Evolutionary conservation across 2,329 filamentous ascomycete species (phyloP).

Genomic region (Fusarium foetens): DNA sequence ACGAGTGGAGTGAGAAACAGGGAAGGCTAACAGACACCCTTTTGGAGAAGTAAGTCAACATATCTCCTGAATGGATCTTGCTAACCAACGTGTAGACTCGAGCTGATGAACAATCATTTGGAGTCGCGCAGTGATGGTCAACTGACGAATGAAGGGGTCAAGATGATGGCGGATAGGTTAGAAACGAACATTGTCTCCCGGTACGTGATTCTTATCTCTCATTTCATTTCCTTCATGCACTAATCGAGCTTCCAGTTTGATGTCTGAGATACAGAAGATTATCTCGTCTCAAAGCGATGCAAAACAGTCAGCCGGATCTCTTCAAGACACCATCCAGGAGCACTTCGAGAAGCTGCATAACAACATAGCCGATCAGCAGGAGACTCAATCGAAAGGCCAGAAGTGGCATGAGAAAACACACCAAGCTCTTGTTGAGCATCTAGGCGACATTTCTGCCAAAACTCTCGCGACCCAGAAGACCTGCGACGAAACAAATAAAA

Average conservation of each 20-base stretch:
- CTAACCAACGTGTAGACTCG: constrained; percentile 28
- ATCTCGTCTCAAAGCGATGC: constrained; percentile 15
- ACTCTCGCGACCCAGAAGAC: constrained; percentile 15
- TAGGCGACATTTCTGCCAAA: constrained; percentile 16
- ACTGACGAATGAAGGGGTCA: background rate
- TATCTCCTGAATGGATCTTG: background rate
- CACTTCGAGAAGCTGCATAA: constrained; percentile 20
- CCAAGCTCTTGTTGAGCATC: constrained; percentile 3
- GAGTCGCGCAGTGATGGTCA: background rate
- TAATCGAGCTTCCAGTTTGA: constrained; percentile 17
- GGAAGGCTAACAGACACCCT: constrained; percentile 12
- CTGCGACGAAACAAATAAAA: constrained; percentile 29
- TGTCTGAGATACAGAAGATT: constrained; percentile 25
- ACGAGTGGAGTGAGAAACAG: background rate
- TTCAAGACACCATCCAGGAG: constrained; percentile 1
- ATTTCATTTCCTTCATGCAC: background rate
- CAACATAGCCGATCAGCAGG: background rate
- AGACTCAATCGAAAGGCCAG: background rate
- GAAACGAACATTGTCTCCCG: constrained; percentile 32
- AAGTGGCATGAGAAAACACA: background rate
- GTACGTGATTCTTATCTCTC: constrained; percentile 10
- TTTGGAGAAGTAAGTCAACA: constrained; percentile 32
- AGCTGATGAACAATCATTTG: constrained; percentile 19
- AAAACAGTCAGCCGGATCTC: constrained; percentile 8
- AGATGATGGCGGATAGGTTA: constrained; percentile 13